A percentile compares a stretch with the other conserved stretches of the same genome.
Evolutionary conservation across 257 asterid species (phyloP).

Genomic region (Plantago elongata): DNA sequence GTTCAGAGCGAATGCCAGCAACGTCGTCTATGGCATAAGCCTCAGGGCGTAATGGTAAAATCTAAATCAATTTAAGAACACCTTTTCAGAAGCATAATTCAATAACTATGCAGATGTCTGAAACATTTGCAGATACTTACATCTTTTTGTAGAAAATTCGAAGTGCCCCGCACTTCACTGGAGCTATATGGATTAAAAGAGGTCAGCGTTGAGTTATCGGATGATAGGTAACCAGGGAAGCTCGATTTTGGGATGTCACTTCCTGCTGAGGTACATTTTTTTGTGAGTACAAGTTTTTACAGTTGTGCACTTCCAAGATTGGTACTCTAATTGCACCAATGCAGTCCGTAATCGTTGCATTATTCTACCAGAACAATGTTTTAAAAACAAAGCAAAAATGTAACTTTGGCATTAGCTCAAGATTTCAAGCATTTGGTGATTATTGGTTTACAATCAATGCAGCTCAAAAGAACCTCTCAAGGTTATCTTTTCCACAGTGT

Average conservation of each 20-base stretch:
- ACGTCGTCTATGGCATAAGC: conserved; percentile 36
- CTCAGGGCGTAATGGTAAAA: conserved; percentile 38
- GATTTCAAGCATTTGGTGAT: too few species aligned
- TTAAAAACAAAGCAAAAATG: too few species aligned
- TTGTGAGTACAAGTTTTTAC: conserved; percentile 11
- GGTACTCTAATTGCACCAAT: not conserved
- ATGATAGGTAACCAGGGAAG: conserved; percentile 51
- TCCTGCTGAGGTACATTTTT: conserved; percentile 30
- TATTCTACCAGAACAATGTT: too few species aligned
- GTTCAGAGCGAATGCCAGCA: conserved; percentile 33
- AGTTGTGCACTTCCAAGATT: not conserved
- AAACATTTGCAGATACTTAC: conserved; percentile 31
- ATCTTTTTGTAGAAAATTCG: conserved; percentile 40
- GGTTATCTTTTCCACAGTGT: too few species aligned
- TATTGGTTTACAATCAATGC: too few species aligned
- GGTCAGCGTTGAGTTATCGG: conserved; percentile 43
- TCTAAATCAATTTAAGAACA: conserved; percentile 27
- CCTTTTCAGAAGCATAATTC: conserved; percentile 6
- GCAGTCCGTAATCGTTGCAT: not conserved
- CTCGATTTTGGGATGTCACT: conserved; percentile 28
- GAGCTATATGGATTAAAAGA: conserved; percentile 39
- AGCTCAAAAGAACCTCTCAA: too few species aligned
- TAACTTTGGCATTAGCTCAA: too few species aligned
- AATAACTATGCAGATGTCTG: conserved; percentile 8
- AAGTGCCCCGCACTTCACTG: conserved; percentile 30